Conservation (phyloP, 768 basidiomycete genomes). For the Tubosaeta sp. region DNA sequence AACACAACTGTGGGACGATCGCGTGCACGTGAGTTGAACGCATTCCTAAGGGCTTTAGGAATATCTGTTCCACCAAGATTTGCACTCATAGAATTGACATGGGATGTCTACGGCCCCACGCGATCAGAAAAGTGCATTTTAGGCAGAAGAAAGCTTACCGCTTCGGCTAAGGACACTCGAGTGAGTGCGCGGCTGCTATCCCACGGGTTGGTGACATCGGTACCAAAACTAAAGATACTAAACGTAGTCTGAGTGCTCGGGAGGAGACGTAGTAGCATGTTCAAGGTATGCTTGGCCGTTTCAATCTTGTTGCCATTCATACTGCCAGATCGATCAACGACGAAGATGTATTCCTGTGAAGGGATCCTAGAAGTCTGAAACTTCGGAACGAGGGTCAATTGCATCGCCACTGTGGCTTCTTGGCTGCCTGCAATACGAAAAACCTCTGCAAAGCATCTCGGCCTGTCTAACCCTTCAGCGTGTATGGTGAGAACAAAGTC, state of each 20-base stretch:
- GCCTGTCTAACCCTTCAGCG: constrained; percentile 46
- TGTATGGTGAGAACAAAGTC: constrained; percentile 52
- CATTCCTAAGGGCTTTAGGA: constrained; percentile 34
- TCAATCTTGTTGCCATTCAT: constrained; percentile 43
- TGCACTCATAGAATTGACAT: constrained; percentile 39
- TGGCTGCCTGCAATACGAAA: constrained; percentile 8
- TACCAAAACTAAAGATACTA: constrained; percentile 58
- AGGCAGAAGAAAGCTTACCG: constrained; percentile 27
- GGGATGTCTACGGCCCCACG: constrained; percentile 31
- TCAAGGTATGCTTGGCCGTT: constrained; percentile 45
- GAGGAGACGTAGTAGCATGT: constrained; percentile 46
- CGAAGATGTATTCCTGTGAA: constrained; percentile 55
- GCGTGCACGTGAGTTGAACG: constrained; percentile 33
- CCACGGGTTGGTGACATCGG: constrained; percentile 32
- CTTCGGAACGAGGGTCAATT: constrained; percentile 52
- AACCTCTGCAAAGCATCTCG: constrained; percentile 54
- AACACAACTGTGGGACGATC: constrained; percentile 47
- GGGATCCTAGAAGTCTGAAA: constrained; percentile 39
- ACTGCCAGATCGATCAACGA: constrained; percentile 56
- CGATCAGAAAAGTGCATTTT: constrained; percentile 5
- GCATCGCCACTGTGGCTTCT: constrained; percentile 42
- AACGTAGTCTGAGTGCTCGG: constrained; percentile 41
- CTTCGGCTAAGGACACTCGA: constrained; percentile 27
- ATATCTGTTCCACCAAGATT: constrained; percentile 53
- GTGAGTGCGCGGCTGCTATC: constrained; percentile 29